Conservation (phyloP, 2,329 filamentous ascomycete genomes). For the Didymella exigua region DNA sequence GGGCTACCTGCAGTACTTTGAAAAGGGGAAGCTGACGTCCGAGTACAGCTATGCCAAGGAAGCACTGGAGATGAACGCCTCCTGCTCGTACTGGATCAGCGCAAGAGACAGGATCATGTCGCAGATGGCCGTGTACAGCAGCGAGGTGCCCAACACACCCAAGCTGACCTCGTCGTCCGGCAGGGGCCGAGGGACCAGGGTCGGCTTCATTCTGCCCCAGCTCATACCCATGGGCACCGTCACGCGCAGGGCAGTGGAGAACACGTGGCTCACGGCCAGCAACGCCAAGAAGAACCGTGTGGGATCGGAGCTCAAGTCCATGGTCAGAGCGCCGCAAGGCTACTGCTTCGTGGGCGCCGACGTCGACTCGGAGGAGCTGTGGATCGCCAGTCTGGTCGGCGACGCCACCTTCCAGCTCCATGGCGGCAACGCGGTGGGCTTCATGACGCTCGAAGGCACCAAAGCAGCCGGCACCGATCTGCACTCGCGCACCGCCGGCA, state of each 20-base stretch:
- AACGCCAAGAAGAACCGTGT: constrained; percentile 97
- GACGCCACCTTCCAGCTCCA: constrained; percentile 95
- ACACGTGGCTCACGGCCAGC: constrained; percentile 96
- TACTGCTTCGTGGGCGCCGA: constrained; percentile 96
- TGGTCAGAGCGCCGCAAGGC: constrained; percentile 89
- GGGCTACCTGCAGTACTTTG: constrained; percentile 87
- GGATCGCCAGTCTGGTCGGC: constrained; percentile 95
- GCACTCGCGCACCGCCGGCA: constrained; percentile 89
- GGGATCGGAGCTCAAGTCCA: constrained; percentile 94
- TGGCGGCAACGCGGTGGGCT: constrained; percentile 94
- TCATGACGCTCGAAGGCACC: constrained; percentile 97
- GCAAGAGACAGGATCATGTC: constrained; percentile 89
- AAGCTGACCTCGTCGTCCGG: constrained; percentile 32
- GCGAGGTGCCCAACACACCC: constrained; percentile 54
- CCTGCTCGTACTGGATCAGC: constrained; percentile 99
- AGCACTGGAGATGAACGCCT: constrained; percentile 97
- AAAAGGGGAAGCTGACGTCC: constrained; percentile 84
- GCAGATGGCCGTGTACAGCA: constrained; percentile 92
- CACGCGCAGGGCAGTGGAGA: constrained; percentile 91
- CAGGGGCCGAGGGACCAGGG: constrained; percentile 28
- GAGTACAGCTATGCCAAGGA: constrained; percentile 91
- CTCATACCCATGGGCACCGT: constrained; percentile 98
- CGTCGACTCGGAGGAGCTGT: constrained; percentile 95
- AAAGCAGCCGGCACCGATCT: constrained; percentile 93
- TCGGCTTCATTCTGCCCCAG: constrained; percentile 92